Evolutionary conservation across 106 monocot genomes (phyloP).

Genomic region (Allium fistulosum): DNA sequence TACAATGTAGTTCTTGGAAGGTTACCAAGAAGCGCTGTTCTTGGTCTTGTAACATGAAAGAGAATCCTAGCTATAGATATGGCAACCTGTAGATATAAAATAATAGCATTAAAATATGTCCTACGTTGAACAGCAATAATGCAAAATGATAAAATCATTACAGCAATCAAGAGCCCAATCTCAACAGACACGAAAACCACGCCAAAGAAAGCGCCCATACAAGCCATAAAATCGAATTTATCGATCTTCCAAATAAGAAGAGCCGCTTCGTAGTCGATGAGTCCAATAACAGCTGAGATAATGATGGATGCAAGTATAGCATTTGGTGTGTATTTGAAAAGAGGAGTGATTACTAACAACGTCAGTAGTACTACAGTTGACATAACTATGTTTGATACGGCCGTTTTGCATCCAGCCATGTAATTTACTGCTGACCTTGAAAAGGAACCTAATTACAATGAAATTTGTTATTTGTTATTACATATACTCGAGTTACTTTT

Average conservation of each 20-base stretch:
- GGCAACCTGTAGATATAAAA: constrained; percentile 14
- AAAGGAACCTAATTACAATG: constrained; percentile 54
- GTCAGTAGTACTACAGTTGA: constrained; percentile 61
- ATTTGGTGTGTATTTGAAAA: constrained; percentile 93
- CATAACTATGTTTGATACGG: constrained; percentile 83
- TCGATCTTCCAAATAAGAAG: constrained; percentile 83
- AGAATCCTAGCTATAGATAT: constrained; percentile 54
- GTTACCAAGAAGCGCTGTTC: constrained; percentile 40
- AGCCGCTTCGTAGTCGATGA: constrained; percentile 66
- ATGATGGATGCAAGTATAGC: constrained; percentile 78
- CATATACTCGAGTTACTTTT: neutral
- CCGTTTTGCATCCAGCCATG: constrained; percentile 79
- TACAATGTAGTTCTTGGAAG: constrained; percentile 34
- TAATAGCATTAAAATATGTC: neutral
- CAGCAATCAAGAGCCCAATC: constrained; percentile 83
- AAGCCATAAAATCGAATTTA: constrained; percentile 76
- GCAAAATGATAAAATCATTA: constrained; percentile 16
- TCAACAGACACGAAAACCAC: constrained; percentile 74
- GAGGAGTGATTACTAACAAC: constrained; percentile 56
- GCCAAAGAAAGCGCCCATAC: constrained; percentile 88
- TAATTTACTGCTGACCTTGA: constrained; percentile 88
- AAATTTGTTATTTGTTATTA: neutral
- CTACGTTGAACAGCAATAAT: neutral
- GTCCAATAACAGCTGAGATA: constrained; percentile 66
- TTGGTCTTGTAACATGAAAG: constrained; percentile 42